Percentiles rank a stretch among this genome's conserved stretches.
Evolutionary conservation across 1,284 basidiomycete genomes (phyloP).

Genomic region (Neonothopanus nambi): DNA sequence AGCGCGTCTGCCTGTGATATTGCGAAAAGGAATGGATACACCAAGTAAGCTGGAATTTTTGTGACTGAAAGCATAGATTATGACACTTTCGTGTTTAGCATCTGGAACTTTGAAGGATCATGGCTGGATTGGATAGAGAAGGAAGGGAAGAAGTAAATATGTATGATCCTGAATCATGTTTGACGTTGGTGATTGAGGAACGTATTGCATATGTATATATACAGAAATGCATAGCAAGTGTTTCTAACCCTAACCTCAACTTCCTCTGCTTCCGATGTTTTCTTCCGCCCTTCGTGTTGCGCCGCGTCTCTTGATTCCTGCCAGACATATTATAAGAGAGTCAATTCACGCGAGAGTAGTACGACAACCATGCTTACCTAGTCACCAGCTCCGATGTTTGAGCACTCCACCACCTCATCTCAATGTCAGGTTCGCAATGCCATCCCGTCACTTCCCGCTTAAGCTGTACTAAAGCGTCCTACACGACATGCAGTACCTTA

Average conservation of each 20-base stretch:
- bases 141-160: constrained; percentile 43
- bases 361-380: not conserved
- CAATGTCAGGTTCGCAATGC: constrained; percentile 42
- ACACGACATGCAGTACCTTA: constrained; percentile 46
- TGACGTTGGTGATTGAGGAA: no score
- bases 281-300: constrained; percentile 6
- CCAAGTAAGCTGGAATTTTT: constrained; percentile 55
- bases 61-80: not conserved
- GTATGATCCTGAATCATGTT: no score
- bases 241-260: no score
- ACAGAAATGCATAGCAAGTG: no score
- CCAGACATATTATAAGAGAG: not conserved
- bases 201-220: no score
- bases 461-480: not conserved
- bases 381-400: constrained; percentile 28
- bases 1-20: constrained; percentile 84
- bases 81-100: constrained; percentile 40
- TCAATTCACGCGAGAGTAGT: not conserved
- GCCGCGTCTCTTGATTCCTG: constrained; percentile 1
- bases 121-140: constrained; percentile 90
- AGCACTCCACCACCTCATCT: constrained; percentile 50
- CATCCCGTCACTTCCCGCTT: not conserved
- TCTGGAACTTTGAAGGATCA: constrained; percentile 88
- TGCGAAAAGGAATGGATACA: constrained; percentile 83
- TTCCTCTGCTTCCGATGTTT: not conserved